Percentiles rank a stretch among this genome's conserved stretches.
These are phyloP conservation scores for Karstenula rhodostoma DNA, from an alignment of 2,329 filamentous ascomycete species.

Conservation along the genomic window DNA sequence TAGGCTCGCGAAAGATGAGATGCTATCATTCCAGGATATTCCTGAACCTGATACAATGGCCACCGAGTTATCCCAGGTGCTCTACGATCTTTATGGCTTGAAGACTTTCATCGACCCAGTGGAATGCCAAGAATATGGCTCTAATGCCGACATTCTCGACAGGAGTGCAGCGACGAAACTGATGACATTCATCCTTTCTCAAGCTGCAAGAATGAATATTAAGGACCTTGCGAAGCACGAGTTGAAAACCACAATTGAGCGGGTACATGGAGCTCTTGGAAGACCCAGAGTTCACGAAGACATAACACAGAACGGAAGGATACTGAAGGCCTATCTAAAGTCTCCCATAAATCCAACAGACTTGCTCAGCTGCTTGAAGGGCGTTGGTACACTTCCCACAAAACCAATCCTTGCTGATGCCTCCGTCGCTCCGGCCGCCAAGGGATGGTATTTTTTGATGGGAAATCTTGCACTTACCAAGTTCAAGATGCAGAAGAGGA, in stretches of 20 bases:
- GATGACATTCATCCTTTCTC: conserved; percentile 81
- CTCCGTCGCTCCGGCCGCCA: conserved; percentile 70
- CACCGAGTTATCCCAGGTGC: conserved; percentile 77
- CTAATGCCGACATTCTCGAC: conserved; percentile 77
- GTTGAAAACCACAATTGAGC: conserved; percentile 87
- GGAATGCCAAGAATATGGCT: conserved; percentile 71
- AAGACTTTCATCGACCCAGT: conserved; percentile 46
- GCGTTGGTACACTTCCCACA: conserved; percentile 64
- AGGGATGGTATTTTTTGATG: conserved; percentile 91
- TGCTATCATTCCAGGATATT: conserved; percentile 77
- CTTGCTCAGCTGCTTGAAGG: conserved; percentile 81
- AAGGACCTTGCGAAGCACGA: conserved; percentile 93
- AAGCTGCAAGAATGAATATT: conserved; percentile 84
- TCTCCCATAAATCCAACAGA: conserved; percentile 82
- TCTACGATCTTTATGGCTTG: conserved; percentile 52
- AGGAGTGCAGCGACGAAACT: conserved; percentile 80
- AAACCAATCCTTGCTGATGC: conserved; percentile 68
- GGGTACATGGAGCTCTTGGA: conserved; percentile 87
- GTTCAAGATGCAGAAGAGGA: conserved; percentile 80
- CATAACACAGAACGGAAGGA: conserved; percentile 85
- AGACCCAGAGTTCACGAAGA: conserved; percentile 77
- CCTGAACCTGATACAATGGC: conserved; percentile 74
- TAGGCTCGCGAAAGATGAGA: conserved; percentile 85
- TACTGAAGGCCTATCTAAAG: conserved; percentile 82
- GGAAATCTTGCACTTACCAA: conserved; percentile 89